Conservation (phyloP, 305 asterid genomes). For the Caryopteris hybrid region DNA sequence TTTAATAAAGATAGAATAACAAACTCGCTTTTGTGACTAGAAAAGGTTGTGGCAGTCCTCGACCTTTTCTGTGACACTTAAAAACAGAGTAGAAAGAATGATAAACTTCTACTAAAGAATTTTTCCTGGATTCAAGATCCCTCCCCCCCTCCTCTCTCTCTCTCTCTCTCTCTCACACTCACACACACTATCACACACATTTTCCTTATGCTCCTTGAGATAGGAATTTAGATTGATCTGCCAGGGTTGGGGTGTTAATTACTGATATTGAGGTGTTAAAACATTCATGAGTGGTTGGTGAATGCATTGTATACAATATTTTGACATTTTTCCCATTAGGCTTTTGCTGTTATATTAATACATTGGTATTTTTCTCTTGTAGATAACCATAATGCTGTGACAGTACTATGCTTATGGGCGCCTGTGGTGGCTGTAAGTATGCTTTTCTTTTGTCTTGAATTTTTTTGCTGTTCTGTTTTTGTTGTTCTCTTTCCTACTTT, state of each 20-base stretch:
- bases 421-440: constrained; percentile 82
- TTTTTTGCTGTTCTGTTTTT: not conserved
- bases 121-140: not conserved
- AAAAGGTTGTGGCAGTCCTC: constrained; percentile 1
- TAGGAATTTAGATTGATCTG: constrained; percentile 10
- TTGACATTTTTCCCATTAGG: not conserved
- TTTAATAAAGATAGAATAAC: constrained; percentile 7
- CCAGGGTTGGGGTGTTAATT: constrained; percentile 4
- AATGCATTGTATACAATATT: not conserved
- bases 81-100: constrained; percentile 5
- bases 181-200: not conserved
- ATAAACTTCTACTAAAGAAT: not conserved
- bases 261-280: not conserved
- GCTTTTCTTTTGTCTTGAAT: constrained; percentile 13
- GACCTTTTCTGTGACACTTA: constrained; percentile 10
- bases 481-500: constrained; percentile 11
- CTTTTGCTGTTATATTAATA: constrained; percentile 9
- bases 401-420: constrained; percentile 87
- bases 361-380: constrained; percentile 29
- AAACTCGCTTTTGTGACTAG: not conserved
- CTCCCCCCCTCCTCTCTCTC: not conserved
- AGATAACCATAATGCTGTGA: constrained; percentile 89
- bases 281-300: not conserved
- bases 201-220: not conserved
- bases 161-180: not conserved